A percentile compares a stretch with the other conserved stretches of the same genome.
Conservation (phyloP, 2,329 filamentous ascomycete genomes). For the Teratosphaeria nubilosa region DNA sequence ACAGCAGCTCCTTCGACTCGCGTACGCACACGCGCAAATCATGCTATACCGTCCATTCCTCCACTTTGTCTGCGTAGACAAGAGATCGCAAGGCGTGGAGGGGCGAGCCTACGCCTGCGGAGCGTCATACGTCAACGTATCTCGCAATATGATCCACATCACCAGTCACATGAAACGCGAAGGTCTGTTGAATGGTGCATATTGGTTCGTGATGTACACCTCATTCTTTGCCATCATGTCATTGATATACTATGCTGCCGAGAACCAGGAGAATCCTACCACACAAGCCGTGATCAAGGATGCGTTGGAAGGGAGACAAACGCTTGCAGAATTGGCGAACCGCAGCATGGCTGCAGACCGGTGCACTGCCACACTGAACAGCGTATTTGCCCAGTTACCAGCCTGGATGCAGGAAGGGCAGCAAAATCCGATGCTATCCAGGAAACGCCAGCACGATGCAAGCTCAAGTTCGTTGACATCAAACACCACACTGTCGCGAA, state of each 20-base stretch:
- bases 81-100: slow-evolving; percentile 47
- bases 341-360: slow-evolving; percentile 83
- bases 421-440: slow-evolving; percentile 27
- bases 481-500: slow-evolving; percentile 9
- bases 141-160: slow-evolving; percentile 68
- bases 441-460: slow-evolving; percentile 37
- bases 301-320: slow-evolving; percentile 73
- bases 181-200: slow-evolving; percentile 65
- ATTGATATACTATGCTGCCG: slow-evolving; percentile 67
- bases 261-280: slow-evolving; percentile 66
- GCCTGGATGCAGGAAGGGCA: slow-evolving; percentile 40
- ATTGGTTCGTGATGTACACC: slow-evolving; percentile 80
- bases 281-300: slow-evolving; percentile 75
- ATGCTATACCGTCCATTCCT: slow-evolving; percentile 75
- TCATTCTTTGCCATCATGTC: slow-evolving; percentile 75
- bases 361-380: slow-evolving; percentile 67
- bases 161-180: slow-evolving; percentile 67
- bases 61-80: slow-evolving; percentile 63
- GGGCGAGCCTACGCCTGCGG: slow-evolving; percentile 69
- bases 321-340: slow-evolving; percentile 67
- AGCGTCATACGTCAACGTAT: slow-evolving; percentile 55
- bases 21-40: slow-evolving; percentile 75
- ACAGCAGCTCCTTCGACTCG: slow-evolving; percentile 67
- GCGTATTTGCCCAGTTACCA: slow-evolving; percentile 74
- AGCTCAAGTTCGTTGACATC: slow-evolving; percentile 2